Conservation (phyloP, 768 basidiomycete species). For the Agrocybe praecox region DNA sequence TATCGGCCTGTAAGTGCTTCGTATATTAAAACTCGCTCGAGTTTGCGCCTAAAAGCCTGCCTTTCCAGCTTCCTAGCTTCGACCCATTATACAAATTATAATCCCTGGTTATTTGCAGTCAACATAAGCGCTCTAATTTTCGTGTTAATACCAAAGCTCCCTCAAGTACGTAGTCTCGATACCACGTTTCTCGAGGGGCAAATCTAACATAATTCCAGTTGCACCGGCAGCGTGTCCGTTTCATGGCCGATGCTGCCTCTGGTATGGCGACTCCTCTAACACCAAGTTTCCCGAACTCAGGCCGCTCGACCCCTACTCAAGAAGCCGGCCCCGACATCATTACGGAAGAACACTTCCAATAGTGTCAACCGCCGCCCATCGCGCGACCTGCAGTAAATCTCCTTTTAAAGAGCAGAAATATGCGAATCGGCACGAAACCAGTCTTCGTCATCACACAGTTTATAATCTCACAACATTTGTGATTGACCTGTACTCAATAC, state of each 20-base stretch:
- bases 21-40: not conserved
- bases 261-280: conserved; percentile 69
- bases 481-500: conserved; percentile 33
- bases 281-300: conserved; percentile 57
- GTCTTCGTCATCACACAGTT: conserved; percentile 2
- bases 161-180: conserved; percentile 59
- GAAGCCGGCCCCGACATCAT: conserved; percentile 36
- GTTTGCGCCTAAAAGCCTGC: conserved; percentile 1
- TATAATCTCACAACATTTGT: conserved; percentile 13
- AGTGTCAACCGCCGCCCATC: not conserved
- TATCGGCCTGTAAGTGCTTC: conserved; percentile 72
- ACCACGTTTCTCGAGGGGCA: not conserved
- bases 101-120: conserved; percentile 90
- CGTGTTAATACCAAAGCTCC: conserved; percentile 94
- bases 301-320: conserved; percentile 43
- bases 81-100: conserved; percentile 97
- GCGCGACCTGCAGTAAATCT: not conserved
- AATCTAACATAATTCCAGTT: conserved; percentile 51
- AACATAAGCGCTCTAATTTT: conserved; percentile 81
- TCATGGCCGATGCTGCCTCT: conserved; percentile 67
- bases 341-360: conserved; percentile 51
- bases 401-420: not conserved
- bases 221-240: conserved; percentile 81
- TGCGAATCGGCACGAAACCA: not conserved
- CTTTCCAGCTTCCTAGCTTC: conserved; percentile 85